These are phyloP conservation scores for Ophiostoma piceae DNA, from an alignment of 2,329 filamentous ascomycete species.

Conservation along the genomic window DNA sequence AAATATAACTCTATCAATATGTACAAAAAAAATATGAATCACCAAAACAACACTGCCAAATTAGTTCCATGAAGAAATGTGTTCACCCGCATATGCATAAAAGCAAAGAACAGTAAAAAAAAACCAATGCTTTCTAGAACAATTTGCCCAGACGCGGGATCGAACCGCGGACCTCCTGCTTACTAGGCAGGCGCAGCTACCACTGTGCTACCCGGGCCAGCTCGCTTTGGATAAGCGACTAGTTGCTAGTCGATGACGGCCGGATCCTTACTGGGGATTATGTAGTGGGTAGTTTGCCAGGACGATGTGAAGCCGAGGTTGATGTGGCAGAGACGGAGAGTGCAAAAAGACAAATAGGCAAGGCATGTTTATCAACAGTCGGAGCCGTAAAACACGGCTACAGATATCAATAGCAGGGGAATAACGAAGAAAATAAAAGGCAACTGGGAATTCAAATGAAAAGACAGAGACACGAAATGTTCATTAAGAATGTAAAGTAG, in stretches of 20 bases:
- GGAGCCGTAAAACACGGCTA: too few species aligned
- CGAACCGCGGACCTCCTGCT: constrained; percentile 17
- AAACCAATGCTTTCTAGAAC: background rate
- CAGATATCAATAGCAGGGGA: too few species aligned
- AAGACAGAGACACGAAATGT: too few species aligned
- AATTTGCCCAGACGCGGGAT: constrained; percentile 12
- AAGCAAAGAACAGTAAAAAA: background rate
- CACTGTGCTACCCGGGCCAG: constrained; percentile 15
- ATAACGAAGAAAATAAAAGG: too few species aligned
- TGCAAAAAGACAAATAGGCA: too few species aligned
- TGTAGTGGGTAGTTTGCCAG: background rate
- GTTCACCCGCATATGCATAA: background rate
- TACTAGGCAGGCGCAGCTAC: constrained; percentile 17
- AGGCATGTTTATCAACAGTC: too few species aligned
- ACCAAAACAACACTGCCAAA: background rate
- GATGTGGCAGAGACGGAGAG: too few species aligned
- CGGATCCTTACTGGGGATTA: background rate
- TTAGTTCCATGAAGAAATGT: too few species aligned
- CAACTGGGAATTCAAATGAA: too few species aligned
- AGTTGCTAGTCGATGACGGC: background rate
- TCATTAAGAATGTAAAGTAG: too few species aligned
- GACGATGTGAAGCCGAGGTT: too few species aligned
- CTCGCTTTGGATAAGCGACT: constrained; percentile 1
- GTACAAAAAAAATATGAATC: background rate
- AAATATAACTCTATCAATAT: too few species aligned